Base-by-base conservation (phyloP, 1,284 basidiomycete genomes). In the Rhodofomes roseus region DNA sequence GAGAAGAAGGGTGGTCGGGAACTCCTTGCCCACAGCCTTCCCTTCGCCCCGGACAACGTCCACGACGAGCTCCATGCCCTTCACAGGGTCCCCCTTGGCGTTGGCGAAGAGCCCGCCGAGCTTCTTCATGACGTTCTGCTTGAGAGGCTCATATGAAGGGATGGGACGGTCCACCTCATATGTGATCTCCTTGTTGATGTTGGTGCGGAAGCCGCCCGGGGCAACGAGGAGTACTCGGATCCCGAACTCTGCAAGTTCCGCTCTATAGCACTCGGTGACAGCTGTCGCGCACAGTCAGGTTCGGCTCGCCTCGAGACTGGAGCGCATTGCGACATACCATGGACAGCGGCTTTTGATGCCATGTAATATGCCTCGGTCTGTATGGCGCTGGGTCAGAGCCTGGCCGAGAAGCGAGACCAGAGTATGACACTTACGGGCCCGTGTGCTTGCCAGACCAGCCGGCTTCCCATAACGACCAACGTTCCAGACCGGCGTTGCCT, bases 341-440 rank as follows among this genome's bases (percentile, higher is more conserved):
- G 82, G 12, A 83, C 68, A 18, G 84, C 83, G 31, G 82, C 81
- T 67, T 85, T 85, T 1, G 83, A 85, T 1, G 83, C 76, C 9
- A 76, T 74, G 67, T 86, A 85, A 40, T 74, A 71, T 27, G 80
- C 82, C 78, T 63, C 58, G 57, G 60, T 52, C 50, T 52, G 31
- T 16, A 36, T 5, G 22, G 34, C 29, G 50, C 50, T 14, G 12
- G 18, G 31, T 52, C 31, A 52, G 50, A 37, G n/a, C 18, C 18
- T 31, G 29, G 18, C 20, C 50, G 37, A 34, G 41, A 36, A 50
- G n/a, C 14, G 16, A 36, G 55, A 44, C 31, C 40, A 36, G 40
- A 39, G 43, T 36, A 39, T 11, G 25, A 20, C n/a, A 37, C 56
- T 57, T 46, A 57, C 56, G 14, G 25, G 18, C 29, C 34, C 55